Evolutionary conservation across 441 rosid genomes (phyloP).

Genomic region (Pelargonium fulgidum): DNA sequence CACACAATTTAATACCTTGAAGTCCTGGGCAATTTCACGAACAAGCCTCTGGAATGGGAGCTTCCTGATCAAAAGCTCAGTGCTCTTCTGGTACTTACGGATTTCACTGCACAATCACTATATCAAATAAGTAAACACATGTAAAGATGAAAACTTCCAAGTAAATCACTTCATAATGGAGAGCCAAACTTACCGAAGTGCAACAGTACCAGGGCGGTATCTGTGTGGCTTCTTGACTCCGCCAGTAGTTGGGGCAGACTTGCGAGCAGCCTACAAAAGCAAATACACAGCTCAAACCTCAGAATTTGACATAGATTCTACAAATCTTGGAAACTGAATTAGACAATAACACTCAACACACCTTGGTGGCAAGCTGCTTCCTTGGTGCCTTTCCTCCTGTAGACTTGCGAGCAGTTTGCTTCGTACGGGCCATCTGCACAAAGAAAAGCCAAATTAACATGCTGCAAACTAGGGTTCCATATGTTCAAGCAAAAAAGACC

Average conservation of each 20-base stretch:
- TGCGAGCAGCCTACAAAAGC: constrained; percentile 43
- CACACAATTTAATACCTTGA: constrained; percentile 32
- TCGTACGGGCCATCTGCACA: constrained; percentile 54
- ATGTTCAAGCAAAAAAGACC: too few relatives aligned
- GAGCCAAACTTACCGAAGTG: constrained; percentile 36
- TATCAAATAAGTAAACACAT: background rate
- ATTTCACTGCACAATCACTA: constrained; percentile 36
- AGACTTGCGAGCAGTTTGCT: constrained; percentile 57
- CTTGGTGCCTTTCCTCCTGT: constrained; percentile 63
- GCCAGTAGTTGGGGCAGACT: constrained; percentile 50
- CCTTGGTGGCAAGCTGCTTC: constrained; percentile 59
- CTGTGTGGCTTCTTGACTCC: constrained; percentile 60
- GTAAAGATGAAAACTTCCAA: background rate
- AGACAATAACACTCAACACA: background rate
- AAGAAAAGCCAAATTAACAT: background rate
- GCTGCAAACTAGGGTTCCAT: too few relatives aligned
- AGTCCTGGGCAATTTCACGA: constrained; percentile 70
- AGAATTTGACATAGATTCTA: too few relatives aligned
- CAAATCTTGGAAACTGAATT: too few relatives aligned
- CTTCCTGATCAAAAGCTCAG: constrained; percentile 54
- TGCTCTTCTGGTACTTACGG: constrained; percentile 32
- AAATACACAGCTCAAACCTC: background rate
- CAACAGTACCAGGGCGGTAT: constrained; percentile 57
- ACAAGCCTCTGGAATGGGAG: constrained; percentile 64
- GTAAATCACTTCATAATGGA: background rate